These are phyloP conservation scores for Zygoascus ofunaensis DNA, from an alignment of 805 yeast species.

Conservation along the genomic window DNA sequence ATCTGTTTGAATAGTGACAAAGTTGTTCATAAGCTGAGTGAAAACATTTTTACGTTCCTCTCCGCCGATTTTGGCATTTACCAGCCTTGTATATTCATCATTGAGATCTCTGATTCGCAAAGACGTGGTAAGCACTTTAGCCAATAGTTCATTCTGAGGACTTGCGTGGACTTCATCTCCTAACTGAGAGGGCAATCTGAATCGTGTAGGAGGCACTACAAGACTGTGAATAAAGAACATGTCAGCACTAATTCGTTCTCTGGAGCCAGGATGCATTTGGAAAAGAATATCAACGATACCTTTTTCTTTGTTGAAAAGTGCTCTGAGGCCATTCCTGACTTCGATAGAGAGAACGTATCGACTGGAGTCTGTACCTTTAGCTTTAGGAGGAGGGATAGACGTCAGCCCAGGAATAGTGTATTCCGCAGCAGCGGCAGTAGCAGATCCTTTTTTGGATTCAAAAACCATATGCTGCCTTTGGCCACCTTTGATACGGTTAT, in stretches of 20 bases:
- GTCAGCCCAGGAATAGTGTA: conserved; percentile 22
- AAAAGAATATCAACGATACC: conserved; percentile 60
- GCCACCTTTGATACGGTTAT: conserved; percentile 76
- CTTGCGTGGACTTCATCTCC: conserved; percentile 97
- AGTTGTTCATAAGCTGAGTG: conserved; percentile 88
- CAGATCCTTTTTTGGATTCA: conserved; percentile 21
- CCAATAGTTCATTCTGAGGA: conserved; percentile 78
- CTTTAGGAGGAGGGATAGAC: conserved; percentile 35
- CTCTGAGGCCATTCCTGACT: conserved; percentile 65
- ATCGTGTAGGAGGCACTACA: conserved; percentile 93
- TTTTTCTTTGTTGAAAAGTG: conserved; percentile 69
- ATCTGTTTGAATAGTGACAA: conserved; percentile 89
- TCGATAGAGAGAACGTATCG: conserved; percentile 85
- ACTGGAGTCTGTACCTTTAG: conserved; percentile 55
- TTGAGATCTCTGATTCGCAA: conserved; percentile 79
- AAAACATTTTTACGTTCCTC: conserved; percentile 66
- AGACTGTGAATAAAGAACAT: conserved; percentile 82
- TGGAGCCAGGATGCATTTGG: conserved; percentile 63
- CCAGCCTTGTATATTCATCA: conserved; percentile 61
- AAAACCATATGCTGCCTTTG: conserved; percentile 63
- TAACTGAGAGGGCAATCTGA: conserved; percentile 90
- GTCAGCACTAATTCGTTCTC: conserved; percentile 50
- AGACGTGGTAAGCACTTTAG: conserved; percentile 72
- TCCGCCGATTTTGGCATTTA: conserved; percentile 50
- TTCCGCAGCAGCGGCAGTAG: conserved; percentile 27